Evolutionary conservation across 345 rosid species (phyloP).

Genomic region (Bruguiera sexangula): DNA sequence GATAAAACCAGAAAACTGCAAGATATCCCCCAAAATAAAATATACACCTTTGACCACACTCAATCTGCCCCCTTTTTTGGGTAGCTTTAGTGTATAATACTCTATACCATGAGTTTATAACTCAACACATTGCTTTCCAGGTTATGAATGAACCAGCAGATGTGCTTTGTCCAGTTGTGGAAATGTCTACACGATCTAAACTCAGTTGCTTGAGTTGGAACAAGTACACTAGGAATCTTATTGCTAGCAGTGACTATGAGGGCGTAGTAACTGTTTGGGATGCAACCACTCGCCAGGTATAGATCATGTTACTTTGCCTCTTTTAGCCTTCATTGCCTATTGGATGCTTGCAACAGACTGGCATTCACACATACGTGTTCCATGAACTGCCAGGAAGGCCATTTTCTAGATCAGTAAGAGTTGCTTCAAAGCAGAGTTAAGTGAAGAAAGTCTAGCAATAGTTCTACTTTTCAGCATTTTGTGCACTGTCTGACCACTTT

Average conservation of each 20-base stretch:
- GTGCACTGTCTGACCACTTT: neutral
- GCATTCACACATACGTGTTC: neutral
- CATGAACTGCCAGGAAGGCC: neutral
- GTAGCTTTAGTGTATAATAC: too few species aligned
- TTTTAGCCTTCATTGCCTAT: neutral
- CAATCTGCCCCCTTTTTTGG: too few species aligned
- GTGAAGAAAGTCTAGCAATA: neutral
- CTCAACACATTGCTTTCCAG: conserved; percentile 34
- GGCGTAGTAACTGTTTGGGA: conserved; percentile 96
- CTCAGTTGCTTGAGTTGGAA: conserved; percentile 97
- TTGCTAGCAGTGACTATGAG: conserved; percentile 95
- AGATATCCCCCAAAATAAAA: too few species aligned
- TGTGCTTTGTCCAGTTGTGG: conserved; percentile 76
- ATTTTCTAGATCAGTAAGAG: neutral
- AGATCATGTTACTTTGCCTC: neutral
- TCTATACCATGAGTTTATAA: neutral
- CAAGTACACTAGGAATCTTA: conserved; percentile 68
- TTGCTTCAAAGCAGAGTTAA: neutral
- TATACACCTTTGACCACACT: too few species aligned
- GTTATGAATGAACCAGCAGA: conserved; percentile 73
- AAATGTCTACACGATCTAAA: conserved; percentile 86
- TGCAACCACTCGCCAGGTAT: conserved; percentile 77
- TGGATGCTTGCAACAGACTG: neutral
- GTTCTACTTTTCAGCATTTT: neutral
- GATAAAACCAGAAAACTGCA: too few species aligned